Percentiles rank a stretch among this genome's conserved stretches.
Conservation (phyloP, 2,329 filamentous ascomycete species). For the Elsinoe arachidis region DNA sequence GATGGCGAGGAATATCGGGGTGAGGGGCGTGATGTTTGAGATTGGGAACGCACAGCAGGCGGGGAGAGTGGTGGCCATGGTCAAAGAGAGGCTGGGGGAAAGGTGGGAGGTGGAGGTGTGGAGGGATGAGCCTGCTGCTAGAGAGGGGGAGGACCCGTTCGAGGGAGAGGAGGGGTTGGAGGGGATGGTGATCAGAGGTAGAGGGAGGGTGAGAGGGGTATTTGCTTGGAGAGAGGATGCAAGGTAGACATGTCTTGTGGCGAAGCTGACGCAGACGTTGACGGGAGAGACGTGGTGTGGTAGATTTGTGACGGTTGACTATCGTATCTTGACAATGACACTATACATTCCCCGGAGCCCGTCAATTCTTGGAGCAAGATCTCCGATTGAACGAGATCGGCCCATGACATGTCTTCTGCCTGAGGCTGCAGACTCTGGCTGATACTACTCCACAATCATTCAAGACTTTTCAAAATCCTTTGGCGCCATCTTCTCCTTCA, state of each 20-base stretch:
- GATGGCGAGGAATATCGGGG: constrained; percentile 38
- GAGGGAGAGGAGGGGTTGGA: not conserved
- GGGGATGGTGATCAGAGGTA: not conserved
- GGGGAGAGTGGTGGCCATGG: constrained; percentile 49
- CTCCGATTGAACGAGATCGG: not conserved
- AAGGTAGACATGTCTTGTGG: too few relatives aligned
- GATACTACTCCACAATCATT: not conserved
- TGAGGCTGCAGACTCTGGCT: too few relatives aligned
- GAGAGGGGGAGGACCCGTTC: constrained; percentile 19
- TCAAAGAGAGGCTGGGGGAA: constrained; percentile 27
- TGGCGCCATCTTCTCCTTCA: constrained; percentile 31
- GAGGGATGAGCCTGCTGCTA: constrained; percentile 55
- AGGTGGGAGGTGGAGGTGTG: constrained; percentile 53
- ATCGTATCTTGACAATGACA: too few relatives aligned
- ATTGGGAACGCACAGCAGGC: constrained; percentile 64
- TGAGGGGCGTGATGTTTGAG: constrained; percentile 58
- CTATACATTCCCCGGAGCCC: too few relatives aligned
- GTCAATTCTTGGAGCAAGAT: too few relatives aligned
- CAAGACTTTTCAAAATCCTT: constrained; percentile 19
- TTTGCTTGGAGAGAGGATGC: too few relatives aligned
- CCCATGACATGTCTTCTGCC: too few relatives aligned
- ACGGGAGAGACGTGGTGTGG: too few relatives aligned
- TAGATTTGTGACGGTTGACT: too few relatives aligned
- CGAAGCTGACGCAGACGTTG: too few relatives aligned
- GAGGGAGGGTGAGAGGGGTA: not conserved